Base-by-base conservation (phyloP, 1,284 basidiomycete species). In the Sanghuangporus baumii region DNA sequence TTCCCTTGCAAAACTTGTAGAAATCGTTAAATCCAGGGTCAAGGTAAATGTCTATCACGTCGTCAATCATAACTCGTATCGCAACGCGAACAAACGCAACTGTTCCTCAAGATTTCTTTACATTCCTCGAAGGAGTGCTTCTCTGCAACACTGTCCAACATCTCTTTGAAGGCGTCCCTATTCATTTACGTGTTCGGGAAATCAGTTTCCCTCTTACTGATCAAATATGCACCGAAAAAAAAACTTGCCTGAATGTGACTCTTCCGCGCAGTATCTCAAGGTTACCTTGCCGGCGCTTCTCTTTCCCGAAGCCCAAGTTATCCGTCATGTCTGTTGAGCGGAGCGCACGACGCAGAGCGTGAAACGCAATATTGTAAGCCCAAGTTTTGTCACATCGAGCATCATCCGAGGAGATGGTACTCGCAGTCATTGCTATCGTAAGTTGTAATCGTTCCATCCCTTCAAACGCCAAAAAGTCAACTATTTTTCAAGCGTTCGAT, bases 391-490 rank as follows among this genome's bases (percentile, higher is more conserved):
- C 20, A 60, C 47, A 20, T 23, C 43, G 40, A 60, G n/a, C n/a
- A 55, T 36, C 52, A 23, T 47, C 47, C 34, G 31, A 23, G 34
- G 37, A 55, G 55, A 61, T 20, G 23, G 59, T 47, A 75, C 87
- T 67, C 72, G 91, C 91, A 94, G 71, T 96, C 94, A 75, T 96
- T 96, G 20, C 91, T 93, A 75, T 96, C 93, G 69, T 83, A 84
- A 55, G 85, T 93, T 6, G 93, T 96, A 75, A 96, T 96, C 23
- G 93, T 96, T 70, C 93, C 94, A 77, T 95, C 94, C 93, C 88
- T 91, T 72, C 20, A 16, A 40, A 34, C 26, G 34, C 26, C 55
- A 20, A 31, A 34, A 5, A 41, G 37, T 57, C 55, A 55, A 47
- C 36, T 52, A 23, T 26, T 40, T 43, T 26, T 12, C 23, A 23